Evolutionary conservation across 2,329 filamentous ascomycete genomes (phyloP).

Genomic region (Helminthosporium solani): DNA sequence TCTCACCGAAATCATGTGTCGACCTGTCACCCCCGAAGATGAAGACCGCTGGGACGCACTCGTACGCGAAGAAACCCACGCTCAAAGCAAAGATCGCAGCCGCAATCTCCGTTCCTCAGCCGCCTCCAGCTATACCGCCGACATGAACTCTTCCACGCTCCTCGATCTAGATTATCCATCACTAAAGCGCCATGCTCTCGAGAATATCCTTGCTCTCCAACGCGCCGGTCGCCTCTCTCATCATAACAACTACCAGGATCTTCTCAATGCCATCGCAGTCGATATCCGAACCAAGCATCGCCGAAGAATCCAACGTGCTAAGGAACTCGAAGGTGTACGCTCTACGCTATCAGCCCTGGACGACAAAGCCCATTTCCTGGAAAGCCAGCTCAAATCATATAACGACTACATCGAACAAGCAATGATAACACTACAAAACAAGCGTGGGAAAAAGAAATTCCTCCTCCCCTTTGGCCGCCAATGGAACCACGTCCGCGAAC

Average conservation of each 20-base stretch:
- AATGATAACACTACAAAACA: slow-evolving; percentile 94
- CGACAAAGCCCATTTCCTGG: slow-evolving; percentile 87
- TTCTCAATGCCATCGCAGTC: slow-evolving; percentile 94
- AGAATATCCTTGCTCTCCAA: slow-evolving; percentile 91
- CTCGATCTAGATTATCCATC: slow-evolving; percentile 92
- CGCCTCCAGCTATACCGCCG: slow-evolving; percentile 71
- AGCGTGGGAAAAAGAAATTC: slow-evolving; percentile 94
- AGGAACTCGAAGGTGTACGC: slow-evolving; percentile 82
- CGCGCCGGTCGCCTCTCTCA: slow-evolving; percentile 80
- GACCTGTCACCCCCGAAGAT: slow-evolving; percentile 82
- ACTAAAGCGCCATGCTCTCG: slow-evolving; percentile 86
- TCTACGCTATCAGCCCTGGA: slow-evolving; percentile 73
- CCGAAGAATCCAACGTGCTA: slow-evolving; percentile 83
- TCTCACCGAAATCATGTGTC: slow-evolving; percentile 92
- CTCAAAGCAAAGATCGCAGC: slow-evolving; percentile 45
- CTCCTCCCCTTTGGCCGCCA: slow-evolving; percentile 96
- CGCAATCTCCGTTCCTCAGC: slow-evolving; percentile 79
- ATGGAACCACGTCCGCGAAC: slow-evolving; percentile 96
- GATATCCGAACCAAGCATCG: slow-evolving; percentile 98
- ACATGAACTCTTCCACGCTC: slow-evolving; percentile 54
- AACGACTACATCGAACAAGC: slow-evolving; percentile 99
- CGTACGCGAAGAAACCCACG: slow-evolving; percentile 73
- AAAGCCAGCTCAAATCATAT: slow-evolving; percentile 94
- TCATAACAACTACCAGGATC: slow-evolving; percentile 91
- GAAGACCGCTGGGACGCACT: slow-evolving; percentile 83